Conservation (phyloP, 1,284 basidiomycete genomes). For the Heterobasidion annosum region DNA sequence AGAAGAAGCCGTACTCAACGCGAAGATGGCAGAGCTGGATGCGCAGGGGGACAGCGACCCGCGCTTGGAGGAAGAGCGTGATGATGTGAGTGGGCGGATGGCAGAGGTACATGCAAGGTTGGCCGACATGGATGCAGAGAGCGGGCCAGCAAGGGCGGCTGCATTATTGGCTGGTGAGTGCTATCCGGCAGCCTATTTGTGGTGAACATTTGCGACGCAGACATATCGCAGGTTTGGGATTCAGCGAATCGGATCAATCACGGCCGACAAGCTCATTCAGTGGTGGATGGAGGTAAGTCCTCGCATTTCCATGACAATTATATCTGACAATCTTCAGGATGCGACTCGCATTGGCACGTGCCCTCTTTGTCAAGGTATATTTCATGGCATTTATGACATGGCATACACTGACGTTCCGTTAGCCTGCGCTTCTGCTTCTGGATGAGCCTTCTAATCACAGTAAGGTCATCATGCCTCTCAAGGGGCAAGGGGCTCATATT, state of each 20-base stretch:
- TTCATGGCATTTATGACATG: background rate
- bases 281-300: slow-evolving; percentile 85
- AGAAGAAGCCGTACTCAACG: slow-evolving; percentile 74
- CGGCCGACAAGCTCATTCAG: slow-evolving; percentile 84
- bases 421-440: slow-evolving; percentile 77
- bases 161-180: slow-evolving; percentile 74
- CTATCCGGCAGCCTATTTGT: background rate
- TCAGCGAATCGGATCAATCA: slow-evolving; percentile 82
- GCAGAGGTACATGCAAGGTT: slow-evolving; percentile 88
- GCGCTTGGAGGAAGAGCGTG: slow-evolving; percentile 71
- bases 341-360: slow-evolving; percentile 78
- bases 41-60: slow-evolving; percentile 58
- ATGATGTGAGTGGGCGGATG: slow-evolving; percentile 81
- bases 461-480: slow-evolving; percentile 23
- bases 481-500: slow-evolving; percentile 2
- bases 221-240: slow-evolving; percentile 66
- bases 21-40: slow-evolving; percentile 65
- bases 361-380: slow-evolving; percentile 87
- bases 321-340: slow-evolving; percentile 37
- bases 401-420: slow-evolving; percentile 2
- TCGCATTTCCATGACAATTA: background rate
- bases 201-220: background rate
- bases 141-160: slow-evolving; percentile 90
- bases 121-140: slow-evolving; percentile 97
- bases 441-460: slow-evolving; percentile 99